Percentiles rank a stretch among this genome's conserved stretches.
Evolutionary conservation across 2,329 filamentous ascomycete species (phyloP).

Genomic region (Hortaea werneckii): DNA sequence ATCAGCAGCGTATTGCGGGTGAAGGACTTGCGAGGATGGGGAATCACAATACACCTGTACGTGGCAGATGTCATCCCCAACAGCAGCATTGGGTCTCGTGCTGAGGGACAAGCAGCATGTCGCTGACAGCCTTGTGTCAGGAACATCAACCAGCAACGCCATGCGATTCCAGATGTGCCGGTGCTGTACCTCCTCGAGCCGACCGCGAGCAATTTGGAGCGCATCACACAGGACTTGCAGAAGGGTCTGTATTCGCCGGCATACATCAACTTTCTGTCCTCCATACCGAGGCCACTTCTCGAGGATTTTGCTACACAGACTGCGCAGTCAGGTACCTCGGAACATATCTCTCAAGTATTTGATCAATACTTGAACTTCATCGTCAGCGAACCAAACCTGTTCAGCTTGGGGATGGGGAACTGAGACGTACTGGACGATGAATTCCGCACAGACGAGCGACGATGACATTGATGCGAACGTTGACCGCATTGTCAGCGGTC

Average conservation of each 20-base stretch:
- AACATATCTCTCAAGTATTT: constrained; percentile 83
- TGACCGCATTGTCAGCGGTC: constrained; percentile 82
- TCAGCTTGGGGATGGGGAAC: constrained; percentile 86
- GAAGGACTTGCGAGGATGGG: constrained; percentile 83
- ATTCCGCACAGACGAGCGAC: constrained; percentile 83
- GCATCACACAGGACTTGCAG: constrained; percentile 75
- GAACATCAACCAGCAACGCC: constrained; percentile 70
- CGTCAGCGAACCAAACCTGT: constrained; percentile 88
- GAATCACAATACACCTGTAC: constrained; percentile 93
- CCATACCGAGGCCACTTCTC: constrained; percentile 76
- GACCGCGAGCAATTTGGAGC: constrained; percentile 65
- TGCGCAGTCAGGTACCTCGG: constrained; percentile 70
- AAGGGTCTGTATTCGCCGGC: constrained; percentile 84
- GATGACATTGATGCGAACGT: constrained; percentile 79
- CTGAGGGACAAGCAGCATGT: constrained; percentile 21
- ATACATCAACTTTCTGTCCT: constrained; percentile 94
- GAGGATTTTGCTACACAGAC: constrained; percentile 92
- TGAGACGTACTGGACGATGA: constrained; percentile 94
- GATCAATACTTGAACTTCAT: constrained; percentile 98
- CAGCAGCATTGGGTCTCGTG: neutral
- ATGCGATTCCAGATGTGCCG: constrained; percentile 90
- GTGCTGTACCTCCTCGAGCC: constrained; percentile 96
- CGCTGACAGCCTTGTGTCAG: constrained; percentile 31
- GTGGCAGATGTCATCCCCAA: constrained; percentile 19
- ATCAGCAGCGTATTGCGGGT: constrained; percentile 94